These are phyloP conservation scores for Furcasterigmium furcatum DNA, from an alignment of 2,329 filamentous ascomycete species.

Conservation along the genomic window DNA sequence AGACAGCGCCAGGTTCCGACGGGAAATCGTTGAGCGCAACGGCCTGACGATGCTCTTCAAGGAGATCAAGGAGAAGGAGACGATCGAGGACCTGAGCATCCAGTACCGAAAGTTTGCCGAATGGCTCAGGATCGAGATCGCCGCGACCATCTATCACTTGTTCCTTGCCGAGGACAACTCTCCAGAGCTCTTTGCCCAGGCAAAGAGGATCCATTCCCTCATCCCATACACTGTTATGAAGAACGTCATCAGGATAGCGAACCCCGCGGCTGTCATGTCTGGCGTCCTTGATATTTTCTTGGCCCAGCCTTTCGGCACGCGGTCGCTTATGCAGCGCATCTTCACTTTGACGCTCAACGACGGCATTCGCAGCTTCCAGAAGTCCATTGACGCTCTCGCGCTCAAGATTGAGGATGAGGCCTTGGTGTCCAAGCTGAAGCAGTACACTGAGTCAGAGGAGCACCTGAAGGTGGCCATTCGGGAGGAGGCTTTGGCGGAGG, in stretches of 20 bases:
- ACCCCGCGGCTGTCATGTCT: slow-evolving; percentile 96
- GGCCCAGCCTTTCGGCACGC: slow-evolving; percentile 87
- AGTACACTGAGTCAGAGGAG: slow-evolving; percentile 75
- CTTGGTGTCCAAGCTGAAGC: slow-evolving; percentile 76
- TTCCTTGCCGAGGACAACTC: slow-evolving; percentile 99
- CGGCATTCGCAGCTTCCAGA: slow-evolving; percentile 82
- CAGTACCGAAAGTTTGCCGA: slow-evolving; percentile 98
- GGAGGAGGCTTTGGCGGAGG: slow-evolving; percentile 67
- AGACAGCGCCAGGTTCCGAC: slow-evolving; percentile 49
- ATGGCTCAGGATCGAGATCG: slow-evolving; percentile 95
- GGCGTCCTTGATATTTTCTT: slow-evolving; percentile 91
- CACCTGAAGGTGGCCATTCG: slow-evolving; percentile 71
- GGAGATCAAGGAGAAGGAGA: slow-evolving; percentile 88
- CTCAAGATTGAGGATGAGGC: slow-evolving; percentile 77
- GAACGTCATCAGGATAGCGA: slow-evolving; percentile 94
- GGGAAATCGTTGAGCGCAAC: slow-evolving; percentile 67
- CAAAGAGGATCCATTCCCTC: slow-evolving; percentile 89
- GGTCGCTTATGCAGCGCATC: slow-evolving; percentile 89
- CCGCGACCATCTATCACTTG: slow-evolving; percentile 92
- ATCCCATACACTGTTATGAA: slow-evolving; percentile 92
- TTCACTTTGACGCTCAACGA: slow-evolving; percentile 90
- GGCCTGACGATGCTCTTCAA: slow-evolving; percentile 89
- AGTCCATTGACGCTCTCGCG: slow-evolving; percentile 75
- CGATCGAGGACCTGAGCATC: slow-evolving; percentile 81
- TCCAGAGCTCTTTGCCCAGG: slow-evolving; percentile 90